Percentiles rank a stretch among this genome's conserved stretches.
phyloP scores from a whole-genome alignment of 73 alveolate genomes.

The Paramecium sexaurelia region DNA sequence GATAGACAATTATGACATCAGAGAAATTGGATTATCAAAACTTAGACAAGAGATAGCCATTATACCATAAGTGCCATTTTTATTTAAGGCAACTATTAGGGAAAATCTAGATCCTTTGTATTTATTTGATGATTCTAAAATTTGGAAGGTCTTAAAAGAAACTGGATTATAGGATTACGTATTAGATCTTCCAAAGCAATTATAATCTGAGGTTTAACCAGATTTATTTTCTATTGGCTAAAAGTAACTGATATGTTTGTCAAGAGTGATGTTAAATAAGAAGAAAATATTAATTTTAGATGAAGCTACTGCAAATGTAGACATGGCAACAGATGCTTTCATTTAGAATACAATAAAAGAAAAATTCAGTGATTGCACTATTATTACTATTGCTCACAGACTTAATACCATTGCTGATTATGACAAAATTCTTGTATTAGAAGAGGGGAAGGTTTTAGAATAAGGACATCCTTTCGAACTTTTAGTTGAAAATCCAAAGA shows the following conservation, averaged over 20 bases:
- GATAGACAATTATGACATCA: conserved; percentile 81
- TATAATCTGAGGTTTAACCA: conserved; percentile 76
- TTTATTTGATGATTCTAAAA: conserved; percentile 54
- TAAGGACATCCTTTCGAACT: conserved; percentile 73
- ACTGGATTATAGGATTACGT: conserved; percentile 79
- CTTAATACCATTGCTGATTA: conserved; percentile 77
- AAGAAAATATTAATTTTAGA: conserved; percentile 78
- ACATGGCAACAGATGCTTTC: conserved; percentile 75
- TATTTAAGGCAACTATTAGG: conserved; percentile 80
- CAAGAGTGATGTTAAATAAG: conserved; percentile 76
- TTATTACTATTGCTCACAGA: conserved; percentile 81
- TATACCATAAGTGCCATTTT: conserved; percentile 86
- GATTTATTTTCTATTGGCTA: conserved; percentile 79
- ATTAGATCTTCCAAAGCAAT: conserved; percentile 72
- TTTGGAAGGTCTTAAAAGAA: conserved; percentile 75
- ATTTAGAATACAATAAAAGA: conserved; percentile 72
- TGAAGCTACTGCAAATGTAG: conserved; percentile 89
- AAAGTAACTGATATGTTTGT: conserved; percentile 77
- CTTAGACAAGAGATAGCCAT: conserved; percentile 76
- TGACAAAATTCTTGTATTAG: conserved; percentile 79
- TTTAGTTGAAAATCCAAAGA: neutral
- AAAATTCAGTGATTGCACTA: conserved; percentile 74
- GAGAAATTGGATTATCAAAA: conserved; percentile 72
- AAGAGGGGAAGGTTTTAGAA: conserved; percentile 74
- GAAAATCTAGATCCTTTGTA: conserved; percentile 85